Base-by-base conservation (phyloP, 805 yeast genomes). In the Kuraishia borneana region DNA sequence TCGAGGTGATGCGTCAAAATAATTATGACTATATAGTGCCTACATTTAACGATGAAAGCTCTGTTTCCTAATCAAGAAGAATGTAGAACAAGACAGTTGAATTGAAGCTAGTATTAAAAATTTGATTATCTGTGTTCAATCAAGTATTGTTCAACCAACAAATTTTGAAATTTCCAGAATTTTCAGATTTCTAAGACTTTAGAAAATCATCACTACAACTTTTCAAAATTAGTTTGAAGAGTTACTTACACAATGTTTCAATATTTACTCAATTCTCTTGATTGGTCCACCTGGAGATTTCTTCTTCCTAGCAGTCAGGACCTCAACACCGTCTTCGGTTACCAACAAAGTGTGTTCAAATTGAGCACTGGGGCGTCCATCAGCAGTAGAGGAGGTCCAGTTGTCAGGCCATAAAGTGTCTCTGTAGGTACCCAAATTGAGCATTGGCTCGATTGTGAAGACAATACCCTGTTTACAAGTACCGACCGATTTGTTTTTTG, bases 371-470 rank as follows among this genome's bases (percentile, higher is more conserved):
- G 72, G 64, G 50, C 74, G 73, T 36, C 98, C 98, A 53, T 92
- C 98, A 27, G 76, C 76, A 13, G 98, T 92, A 13, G 74, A 73
- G 2, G 94, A 74, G 4, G 98, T 92, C 98, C 98, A 92, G 56
- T 84, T 82, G 56, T 92, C 98, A 3, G 98, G 98, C 98, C 98
- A 92, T 37, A 76, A 65, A 39, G 70, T 58, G 56, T 88, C 97
- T 50, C 73, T 73, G 62, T 73, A 80, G 0, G 80, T 62, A 6
- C 98, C 98, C 43, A 76, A 63, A 52, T 84, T 82, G 45, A 92
- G 73, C 98, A 92, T 92, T 31, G 98, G 98, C 60, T 92, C 98
- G 38, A 92, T 84, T 17, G 98, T 92, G 65, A 92, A 92, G 10
- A 83, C 85, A 80, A 88, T 83, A 17, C 98, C 98, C 17, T 95